Conservation (phyloP, 2,329 filamentous ascomycete genomes). For the Cytospora schulzeri region DNA sequence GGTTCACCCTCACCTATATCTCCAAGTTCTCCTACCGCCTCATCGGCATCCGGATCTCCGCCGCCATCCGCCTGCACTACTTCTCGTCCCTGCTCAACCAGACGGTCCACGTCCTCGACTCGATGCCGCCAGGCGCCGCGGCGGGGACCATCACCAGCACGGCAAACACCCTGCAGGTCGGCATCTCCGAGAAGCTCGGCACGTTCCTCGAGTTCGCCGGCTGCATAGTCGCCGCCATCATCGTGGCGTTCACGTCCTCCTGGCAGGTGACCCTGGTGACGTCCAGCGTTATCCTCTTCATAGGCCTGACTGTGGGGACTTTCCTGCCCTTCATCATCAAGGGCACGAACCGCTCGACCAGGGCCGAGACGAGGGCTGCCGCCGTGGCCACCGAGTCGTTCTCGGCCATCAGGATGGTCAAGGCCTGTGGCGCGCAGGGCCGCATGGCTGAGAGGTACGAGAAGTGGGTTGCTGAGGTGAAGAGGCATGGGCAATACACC, state of each 20-base stretch:
- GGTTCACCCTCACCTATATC: constrained; percentile 16
- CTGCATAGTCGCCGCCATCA: constrained; percentile 53
- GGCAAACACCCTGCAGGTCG: constrained; percentile 65
- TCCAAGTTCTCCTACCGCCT: constrained; percentile 61
- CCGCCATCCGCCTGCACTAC: constrained; percentile 65
- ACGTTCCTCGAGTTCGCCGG: constrained; percentile 58
- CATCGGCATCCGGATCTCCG: constrained; percentile 63
- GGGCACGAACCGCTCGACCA: constrained; percentile 47
- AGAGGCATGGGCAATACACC: constrained; percentile 49
- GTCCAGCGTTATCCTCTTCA: constrained; percentile 57
- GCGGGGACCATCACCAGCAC: constrained; percentile 66
- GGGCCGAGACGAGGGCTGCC: constrained; percentile 58
- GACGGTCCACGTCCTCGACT: constrained; percentile 69
- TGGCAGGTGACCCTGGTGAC: constrained; percentile 64
- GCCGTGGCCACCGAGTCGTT: constrained; percentile 65
- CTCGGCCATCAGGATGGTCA: constrained; percentile 61
- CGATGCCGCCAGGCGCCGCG: constrained; percentile 62
- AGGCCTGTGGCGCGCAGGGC: constrained; percentile 62
- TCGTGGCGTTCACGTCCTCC: constrained; percentile 59
- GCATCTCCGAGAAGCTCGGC: constrained; percentile 65
- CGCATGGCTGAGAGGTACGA: constrained; percentile 57
- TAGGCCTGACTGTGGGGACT: constrained; percentile 49
- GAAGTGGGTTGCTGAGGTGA: constrained; percentile 57
- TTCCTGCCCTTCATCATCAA: constrained; percentile 60
- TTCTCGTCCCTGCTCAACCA: constrained; percentile 65